Conservation (phyloP, 1,284 basidiomycete genomes). For the Chalciporus piperatoides region DNA sequence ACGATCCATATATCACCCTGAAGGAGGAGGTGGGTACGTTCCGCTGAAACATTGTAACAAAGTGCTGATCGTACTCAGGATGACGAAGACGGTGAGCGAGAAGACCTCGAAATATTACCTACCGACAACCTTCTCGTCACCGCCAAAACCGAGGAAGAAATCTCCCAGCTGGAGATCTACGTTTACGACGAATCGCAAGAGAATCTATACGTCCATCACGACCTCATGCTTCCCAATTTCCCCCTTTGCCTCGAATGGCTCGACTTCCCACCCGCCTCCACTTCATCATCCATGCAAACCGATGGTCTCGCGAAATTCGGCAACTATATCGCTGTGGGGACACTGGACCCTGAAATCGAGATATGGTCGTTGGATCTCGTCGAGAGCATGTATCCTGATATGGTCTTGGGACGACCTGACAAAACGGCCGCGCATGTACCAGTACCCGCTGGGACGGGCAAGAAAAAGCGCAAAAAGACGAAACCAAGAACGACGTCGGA, state of each 20-base stretch:
- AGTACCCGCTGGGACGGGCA: conserved; percentile 76
- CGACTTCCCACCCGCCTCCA: conserved; percentile 77
- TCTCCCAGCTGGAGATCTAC: conserved; percentile 94
- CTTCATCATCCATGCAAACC: conserved; percentile 23
- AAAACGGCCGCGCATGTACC: conserved; percentile 80
- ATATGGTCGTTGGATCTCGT: conserved; percentile 96
- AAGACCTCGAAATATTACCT: conserved; percentile 87
- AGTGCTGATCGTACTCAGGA: conserved; percentile 41
- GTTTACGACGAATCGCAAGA: conserved; percentile 92
- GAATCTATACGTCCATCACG: conserved; percentile 96
- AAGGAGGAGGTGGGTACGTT: conserved; percentile 66
- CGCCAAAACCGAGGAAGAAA: conserved; percentile 96
- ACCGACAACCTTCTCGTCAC: conserved; percentile 91
- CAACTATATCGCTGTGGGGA: conserved; percentile 95
- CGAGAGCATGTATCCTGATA: conserved; percentile 92
- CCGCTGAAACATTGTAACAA: neutral
- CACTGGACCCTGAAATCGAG: conserved; percentile 97
- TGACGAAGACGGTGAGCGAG: conserved; percentile 79
- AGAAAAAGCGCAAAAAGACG: conserved; percentile 91
- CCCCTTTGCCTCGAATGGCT: conserved; percentile 99
- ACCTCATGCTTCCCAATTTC: conserved; percentile 96
- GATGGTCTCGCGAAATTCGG: conserved; percentile 50
- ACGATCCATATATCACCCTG: conserved; percentile 96
- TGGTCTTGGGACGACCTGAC: conserved; percentile 87
- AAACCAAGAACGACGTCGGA: conserved; percentile 68